phyloP scores from a whole-genome alignment of 2,329 filamentous ascomycete species.

The Microsporum canis region DNA sequence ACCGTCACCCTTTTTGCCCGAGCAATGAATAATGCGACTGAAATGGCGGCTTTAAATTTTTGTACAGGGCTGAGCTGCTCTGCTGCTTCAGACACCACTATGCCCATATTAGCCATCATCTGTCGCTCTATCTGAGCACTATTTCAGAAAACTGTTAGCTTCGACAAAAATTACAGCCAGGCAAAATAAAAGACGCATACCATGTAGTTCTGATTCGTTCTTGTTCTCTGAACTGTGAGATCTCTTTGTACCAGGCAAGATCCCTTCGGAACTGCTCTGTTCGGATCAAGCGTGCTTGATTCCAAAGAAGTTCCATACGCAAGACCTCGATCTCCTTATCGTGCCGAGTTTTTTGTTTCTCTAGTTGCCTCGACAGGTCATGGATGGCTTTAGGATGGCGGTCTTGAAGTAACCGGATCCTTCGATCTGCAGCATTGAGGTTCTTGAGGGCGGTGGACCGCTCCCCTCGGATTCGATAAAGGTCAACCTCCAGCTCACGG shows the following conservation, averaged over 20 bases:
- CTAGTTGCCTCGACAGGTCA: constrained; percentile 31
- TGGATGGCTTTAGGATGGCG: constrained; percentile 53
- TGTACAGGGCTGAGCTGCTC: constrained; percentile 25
- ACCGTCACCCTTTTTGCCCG: constrained; percentile 36
- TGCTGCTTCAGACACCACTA: constrained; percentile 35
- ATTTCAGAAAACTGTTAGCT: constrained; percentile 13
- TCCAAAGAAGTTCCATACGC: constrained; percentile 80
- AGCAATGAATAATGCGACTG: constrained; percentile 34
- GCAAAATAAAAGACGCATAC: constrained; percentile 46
- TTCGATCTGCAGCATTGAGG: constrained; percentile 30
- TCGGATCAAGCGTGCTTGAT: constrained; percentile 67
- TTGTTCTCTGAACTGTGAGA: constrained; percentile 66
- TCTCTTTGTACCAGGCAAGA: constrained; percentile 76
- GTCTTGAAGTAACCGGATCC: constrained; percentile 41
- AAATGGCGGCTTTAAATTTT: constrained; percentile 34
- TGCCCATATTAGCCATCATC: constrained; percentile 73
- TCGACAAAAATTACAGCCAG: background rate
- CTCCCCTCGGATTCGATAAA: constrained; percentile 49
- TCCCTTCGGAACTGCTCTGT: constrained; percentile 71
- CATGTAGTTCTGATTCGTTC: constrained; percentile 50
- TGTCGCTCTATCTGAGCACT: constrained; percentile 89
- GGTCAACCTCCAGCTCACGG: constrained; percentile 44
- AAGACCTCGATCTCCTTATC: constrained; percentile 66
- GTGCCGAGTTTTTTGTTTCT: constrained; percentile 37
- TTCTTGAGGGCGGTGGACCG: constrained; percentile 32